Conservation (phyloP, 2,329 filamentous ascomycete genomes). For the Passalora sequoiae region DNA sequence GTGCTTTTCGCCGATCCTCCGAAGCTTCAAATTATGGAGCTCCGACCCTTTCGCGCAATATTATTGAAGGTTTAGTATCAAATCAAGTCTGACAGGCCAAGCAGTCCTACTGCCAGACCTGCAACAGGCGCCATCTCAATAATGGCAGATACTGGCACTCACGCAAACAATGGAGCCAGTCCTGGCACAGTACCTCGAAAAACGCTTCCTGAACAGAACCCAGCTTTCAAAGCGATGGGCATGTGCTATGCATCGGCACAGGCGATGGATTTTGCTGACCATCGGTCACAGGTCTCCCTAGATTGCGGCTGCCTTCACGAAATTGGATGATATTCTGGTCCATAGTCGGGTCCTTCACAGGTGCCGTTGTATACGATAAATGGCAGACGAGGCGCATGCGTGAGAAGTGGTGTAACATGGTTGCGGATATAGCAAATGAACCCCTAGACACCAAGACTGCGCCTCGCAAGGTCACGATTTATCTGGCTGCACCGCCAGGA, state of each 20-base stretch:
- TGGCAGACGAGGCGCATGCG: conserved; percentile 81
- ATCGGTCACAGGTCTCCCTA: conserved; percentile 63
- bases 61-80: too few relatives aligned
- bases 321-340: conserved; percentile 97
- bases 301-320: conserved; percentile 81
- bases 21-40: too few relatives aligned
- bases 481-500: conserved; percentile 77
- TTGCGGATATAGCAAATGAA: conserved; percentile 77
- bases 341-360: conserved; percentile 69
- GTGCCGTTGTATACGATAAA: conserved; percentile 84
- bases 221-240: conserved; percentile 68
- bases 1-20: too few relatives aligned
- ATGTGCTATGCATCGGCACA: conserved; percentile 16
- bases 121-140: conserved; percentile 14
- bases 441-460: conserved; percentile 66
- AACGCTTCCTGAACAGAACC: conserved; percentile 53
- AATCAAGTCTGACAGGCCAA: conserved; percentile 24
- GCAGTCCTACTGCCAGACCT: conserved; percentile 18
- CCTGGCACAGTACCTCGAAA: conserved; percentile 10
- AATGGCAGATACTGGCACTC: conserved; percentile 4
- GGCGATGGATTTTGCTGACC: conserved; percentile 8
- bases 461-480: conserved; percentile 79
- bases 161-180: conserved; percentile 1
- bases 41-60: neutral
- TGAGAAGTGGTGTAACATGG: conserved; percentile 77